Conservation (phyloP, 2,329 filamentous ascomycete genomes). For the Aspergillus pseudoviridinutans region DNA sequence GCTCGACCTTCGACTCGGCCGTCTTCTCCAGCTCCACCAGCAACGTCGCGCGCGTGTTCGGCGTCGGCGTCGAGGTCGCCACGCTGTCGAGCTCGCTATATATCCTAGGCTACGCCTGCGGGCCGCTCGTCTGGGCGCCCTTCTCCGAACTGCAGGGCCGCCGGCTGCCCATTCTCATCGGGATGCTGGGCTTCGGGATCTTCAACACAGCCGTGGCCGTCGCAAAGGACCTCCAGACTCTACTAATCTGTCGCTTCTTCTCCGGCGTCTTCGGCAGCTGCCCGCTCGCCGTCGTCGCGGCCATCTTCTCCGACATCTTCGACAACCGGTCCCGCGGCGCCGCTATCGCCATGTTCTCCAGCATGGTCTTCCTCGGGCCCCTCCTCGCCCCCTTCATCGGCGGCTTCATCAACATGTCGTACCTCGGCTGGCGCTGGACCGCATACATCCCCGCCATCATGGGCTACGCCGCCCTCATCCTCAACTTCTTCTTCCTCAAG, state of each 20-base stretch:
- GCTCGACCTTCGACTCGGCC: slow-evolving; percentile 50
- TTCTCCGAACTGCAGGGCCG: slow-evolving; percentile 57
- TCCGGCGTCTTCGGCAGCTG: slow-evolving; percentile 41
- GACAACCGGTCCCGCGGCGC: slow-evolving; percentile 34
- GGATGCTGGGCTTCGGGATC: slow-evolving; percentile 38
- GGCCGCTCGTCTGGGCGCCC: slow-evolving; percentile 58
- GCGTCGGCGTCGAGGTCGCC: slow-evolving; percentile 39
- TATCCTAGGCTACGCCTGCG: slow-evolving; percentile 50
- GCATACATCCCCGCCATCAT: slow-evolving; percentile 49
- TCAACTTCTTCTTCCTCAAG: slow-evolving; percentile 41
- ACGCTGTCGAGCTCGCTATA: slow-evolving; percentile 44
- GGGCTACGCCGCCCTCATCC: slow-evolving; percentile 43
- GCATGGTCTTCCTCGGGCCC: slow-evolving; percentile 52
- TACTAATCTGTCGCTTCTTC: slow-evolving; percentile 43
- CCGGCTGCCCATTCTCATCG: slow-evolving; percentile 46
- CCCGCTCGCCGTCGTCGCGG: slow-evolving; percentile 39
- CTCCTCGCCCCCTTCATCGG: slow-evolving; percentile 48
- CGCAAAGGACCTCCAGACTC: slow-evolving; percentile 32
- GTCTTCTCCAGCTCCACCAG: slow-evolving; percentile 64
- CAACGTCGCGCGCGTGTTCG: slow-evolving; percentile 47
- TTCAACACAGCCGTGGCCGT: slow-evolving; percentile 44
- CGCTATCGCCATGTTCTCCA: slow-evolving; percentile 47
- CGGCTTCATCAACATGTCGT: slow-evolving; percentile 45
- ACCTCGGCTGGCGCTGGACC: slow-evolving; percentile 49
- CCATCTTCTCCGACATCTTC: slow-evolving; percentile 46